These are phyloP conservation scores for Sordariomycetes sp. DNA, from an alignment of 2,329 filamentous ascomycete genomes.

Conservation along the genomic window DNA sequence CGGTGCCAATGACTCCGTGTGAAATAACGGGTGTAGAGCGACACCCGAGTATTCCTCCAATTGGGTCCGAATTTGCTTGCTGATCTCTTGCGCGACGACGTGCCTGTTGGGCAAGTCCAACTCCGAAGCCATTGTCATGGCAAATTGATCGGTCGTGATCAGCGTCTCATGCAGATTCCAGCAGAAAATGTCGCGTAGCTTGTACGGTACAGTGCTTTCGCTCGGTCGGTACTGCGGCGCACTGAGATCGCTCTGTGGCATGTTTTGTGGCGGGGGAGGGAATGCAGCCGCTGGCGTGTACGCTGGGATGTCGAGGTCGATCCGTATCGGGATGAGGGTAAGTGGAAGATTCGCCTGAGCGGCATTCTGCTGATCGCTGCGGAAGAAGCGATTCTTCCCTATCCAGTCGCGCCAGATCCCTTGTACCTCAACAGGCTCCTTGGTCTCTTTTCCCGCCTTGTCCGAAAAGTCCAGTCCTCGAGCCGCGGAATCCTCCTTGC, in stretches of 20 bases:
- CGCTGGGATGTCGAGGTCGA: conserved; percentile 84
- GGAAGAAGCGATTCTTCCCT: conserved; percentile 54
- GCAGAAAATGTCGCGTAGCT: conserved; percentile 88
- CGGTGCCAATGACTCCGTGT: conserved; percentile 38
- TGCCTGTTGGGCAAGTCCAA: conserved; percentile 76
- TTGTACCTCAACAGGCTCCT: conserved; percentile 71
- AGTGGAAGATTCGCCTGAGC: conserved; percentile 70
- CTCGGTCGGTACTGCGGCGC: conserved; percentile 71
- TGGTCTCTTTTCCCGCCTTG: conserved; percentile 76
- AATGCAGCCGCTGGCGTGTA: conserved; percentile 56
- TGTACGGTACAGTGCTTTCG: conserved; percentile 74
- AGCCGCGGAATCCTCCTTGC: conserved; percentile 61
- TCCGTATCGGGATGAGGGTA: conserved; percentile 89
- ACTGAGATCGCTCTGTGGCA: conserved; percentile 61
- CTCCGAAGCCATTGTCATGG: conserved; percentile 82
- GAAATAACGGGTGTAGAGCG: conserved; percentile 86
- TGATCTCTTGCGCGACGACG: conserved; percentile 67
- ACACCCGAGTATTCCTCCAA: conserved; percentile 94
- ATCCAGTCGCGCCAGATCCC: conserved; percentile 96
- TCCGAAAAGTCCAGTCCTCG: conserved; percentile 59
- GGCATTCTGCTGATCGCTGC: conserved; percentile 50
- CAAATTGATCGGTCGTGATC: conserved; percentile 92
- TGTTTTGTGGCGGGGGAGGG: conserved; percentile 51
- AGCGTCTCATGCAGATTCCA: conserved; percentile 97
- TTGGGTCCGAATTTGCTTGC: conserved; percentile 89